Conservation (phyloP, 768 basidiomycete genomes). For the Agaricus sinodeliciosus region DNA sequence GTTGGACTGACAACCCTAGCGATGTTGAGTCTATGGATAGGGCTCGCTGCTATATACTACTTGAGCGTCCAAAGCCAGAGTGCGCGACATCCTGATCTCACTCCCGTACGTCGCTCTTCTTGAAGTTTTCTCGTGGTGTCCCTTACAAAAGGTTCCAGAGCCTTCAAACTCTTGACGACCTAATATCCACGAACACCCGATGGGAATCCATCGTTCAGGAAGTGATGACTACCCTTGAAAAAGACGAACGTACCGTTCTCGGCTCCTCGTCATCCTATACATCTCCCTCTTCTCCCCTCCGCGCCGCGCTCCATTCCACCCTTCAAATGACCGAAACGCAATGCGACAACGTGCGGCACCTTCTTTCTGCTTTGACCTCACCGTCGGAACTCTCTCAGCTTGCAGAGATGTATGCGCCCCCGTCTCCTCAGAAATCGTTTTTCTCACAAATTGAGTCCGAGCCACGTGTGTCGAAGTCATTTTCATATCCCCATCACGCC, state of each 20-base stretch:
- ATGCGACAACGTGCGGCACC: constrained; percentile 75
- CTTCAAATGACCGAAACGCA: constrained; percentile 73
- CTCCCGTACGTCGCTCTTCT: constrained; percentile 35
- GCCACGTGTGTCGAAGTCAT: too few species aligned
- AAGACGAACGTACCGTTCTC: constrained; percentile 44
- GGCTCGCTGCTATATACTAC: constrained; percentile 3
- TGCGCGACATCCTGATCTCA: constrained; percentile 39
- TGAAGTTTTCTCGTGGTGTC: not conserved
- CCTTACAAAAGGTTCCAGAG: constrained; percentile 37
- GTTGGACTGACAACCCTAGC: constrained; percentile 36
- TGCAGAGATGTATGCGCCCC: constrained; percentile 84
- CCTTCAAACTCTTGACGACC: constrained; percentile 56
- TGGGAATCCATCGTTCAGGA: constrained; percentile 77
- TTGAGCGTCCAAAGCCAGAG: constrained; percentile 20
- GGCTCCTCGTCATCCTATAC: constrained; percentile 35
- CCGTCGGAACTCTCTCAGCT: constrained; percentile 70
- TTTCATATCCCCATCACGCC: constrained; percentile 17
- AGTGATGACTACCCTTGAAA: constrained; percentile 57
- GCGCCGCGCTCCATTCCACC: constrained; percentile 66
- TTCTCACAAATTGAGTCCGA: constrained; percentile 16
- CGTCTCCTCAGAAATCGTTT: constrained; percentile 42
- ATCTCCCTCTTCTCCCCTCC: constrained; percentile 51
- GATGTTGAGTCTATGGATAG: constrained; percentile 24
- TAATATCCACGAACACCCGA: constrained; percentile 57
- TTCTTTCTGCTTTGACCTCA: constrained; percentile 70